Percentiles rank a stretch among this genome's conserved stretches.
Conservation (phyloP, 2,329 filamentous ascomycete species). For the Raffaelea albimanens region DNA sequence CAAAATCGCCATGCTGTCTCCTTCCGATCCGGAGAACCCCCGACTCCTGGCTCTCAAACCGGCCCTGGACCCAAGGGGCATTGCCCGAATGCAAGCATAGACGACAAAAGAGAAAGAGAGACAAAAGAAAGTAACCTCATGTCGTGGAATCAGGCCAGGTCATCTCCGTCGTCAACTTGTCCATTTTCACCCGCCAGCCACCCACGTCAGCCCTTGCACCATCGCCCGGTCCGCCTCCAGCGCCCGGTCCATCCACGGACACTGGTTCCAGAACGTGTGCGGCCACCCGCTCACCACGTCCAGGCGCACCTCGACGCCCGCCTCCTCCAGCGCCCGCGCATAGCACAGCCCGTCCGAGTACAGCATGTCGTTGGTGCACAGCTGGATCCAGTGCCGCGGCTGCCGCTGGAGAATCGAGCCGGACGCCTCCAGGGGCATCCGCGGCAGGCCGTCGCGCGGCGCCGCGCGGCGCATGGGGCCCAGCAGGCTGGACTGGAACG, state of each 20-base stretch:
- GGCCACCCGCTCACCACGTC: constrained; percentile 36
- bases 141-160: no score
- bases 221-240: constrained; percentile 31
- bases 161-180: background rate
- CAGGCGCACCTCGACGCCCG: constrained; percentile 29
- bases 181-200: constrained; percentile 14
- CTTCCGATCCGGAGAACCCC: no score
- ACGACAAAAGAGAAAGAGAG: background rate
- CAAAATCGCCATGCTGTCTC: no score
- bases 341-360: constrained; percentile 43
- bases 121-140: constrained; percentile 1
- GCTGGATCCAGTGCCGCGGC: constrained; percentile 37
- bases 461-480: constrained; percentile 22
- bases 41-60: no score
- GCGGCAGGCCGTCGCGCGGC: constrained; percentile 29
- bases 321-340: constrained; percentile 28
- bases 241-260: constrained; percentile 29
- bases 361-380: constrained; percentile 39
- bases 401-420: constrained; percentile 20
- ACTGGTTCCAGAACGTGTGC: constrained; percentile 43
- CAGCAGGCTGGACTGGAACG: constrained; percentile 26
- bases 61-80: no score
- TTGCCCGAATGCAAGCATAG: background rate
- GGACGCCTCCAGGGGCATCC: constrained; percentile 31
- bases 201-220: constrained; percentile 31